Conservation (phyloP, 2,329 filamentous ascomycete genomes). For the Fusarium chlamydosporum region DNA sequence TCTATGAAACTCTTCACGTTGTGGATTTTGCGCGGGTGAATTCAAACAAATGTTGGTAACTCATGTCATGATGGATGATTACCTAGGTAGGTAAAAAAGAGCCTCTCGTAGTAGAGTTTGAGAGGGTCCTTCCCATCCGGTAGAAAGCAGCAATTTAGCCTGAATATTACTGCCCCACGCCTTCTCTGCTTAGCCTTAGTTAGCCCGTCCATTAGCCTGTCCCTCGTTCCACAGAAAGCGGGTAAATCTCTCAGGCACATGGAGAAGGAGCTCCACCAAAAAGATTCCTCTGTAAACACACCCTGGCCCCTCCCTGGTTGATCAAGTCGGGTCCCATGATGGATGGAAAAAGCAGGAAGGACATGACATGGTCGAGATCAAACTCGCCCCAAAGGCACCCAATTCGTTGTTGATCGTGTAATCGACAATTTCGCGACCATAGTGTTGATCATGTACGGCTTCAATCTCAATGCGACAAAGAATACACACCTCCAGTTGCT, state of each 20-base stretch:
- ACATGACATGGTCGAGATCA: slow-evolving; percentile 29
- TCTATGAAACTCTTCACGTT: slow-evolving; percentile 13
- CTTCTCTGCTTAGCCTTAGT: slow-evolving; percentile 12
- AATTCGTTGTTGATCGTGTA: slow-evolving; percentile 23
- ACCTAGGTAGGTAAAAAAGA: too few species aligned
- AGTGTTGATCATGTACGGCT: not conserved
- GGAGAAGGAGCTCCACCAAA: slow-evolving; percentile 20
- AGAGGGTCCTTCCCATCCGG: slow-evolving; percentile 20
- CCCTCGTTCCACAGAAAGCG: slow-evolving; percentile 44
- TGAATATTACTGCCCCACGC: slow-evolving; percentile 37
- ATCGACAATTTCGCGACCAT: not conserved
- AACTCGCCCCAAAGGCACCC: slow-evolving; percentile 10
- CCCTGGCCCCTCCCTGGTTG: slow-evolving; percentile 17
- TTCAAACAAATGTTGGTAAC: slow-evolving; percentile 12
- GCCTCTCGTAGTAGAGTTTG: not conserved
- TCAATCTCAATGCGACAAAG: slow-evolving; percentile 32
- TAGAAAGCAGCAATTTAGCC: slow-evolving; percentile 46
- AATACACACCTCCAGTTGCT: slow-evolving; percentile 7
- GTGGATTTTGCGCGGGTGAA: slow-evolving; percentile 37
- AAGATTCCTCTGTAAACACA: slow-evolving; percentile 27
- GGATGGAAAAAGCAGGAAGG: slow-evolving; percentile 10
- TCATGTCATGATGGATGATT: slow-evolving; percentile 38
- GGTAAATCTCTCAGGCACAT: slow-evolving; percentile 45
- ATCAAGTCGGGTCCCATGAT: slow-evolving; percentile 38
- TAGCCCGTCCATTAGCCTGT: slow-evolving; percentile 27